These are phyloP conservation scores for Candida silvicultrix DNA, from an alignment of 805 yeast species.

Conservation along the genomic window DNA sequence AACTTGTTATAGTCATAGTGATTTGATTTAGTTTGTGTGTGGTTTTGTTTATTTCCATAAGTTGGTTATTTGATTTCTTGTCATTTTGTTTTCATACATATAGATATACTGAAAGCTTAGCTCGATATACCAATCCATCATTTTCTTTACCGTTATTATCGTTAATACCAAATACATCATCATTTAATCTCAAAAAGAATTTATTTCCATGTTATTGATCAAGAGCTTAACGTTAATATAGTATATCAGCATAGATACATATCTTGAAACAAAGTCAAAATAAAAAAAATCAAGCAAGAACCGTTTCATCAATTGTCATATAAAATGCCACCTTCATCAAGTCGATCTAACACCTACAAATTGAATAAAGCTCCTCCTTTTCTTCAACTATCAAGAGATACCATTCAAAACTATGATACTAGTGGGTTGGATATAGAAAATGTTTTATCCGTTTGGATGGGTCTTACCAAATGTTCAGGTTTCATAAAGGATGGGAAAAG, in stretches of 20 bases:
- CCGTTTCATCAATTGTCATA: too few species aligned
- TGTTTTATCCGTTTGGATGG: constrained; percentile 36
- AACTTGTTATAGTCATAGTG: too few species aligned
- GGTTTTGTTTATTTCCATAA: too few species aligned
- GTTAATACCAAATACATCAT: background rate
- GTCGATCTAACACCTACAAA: background rate
- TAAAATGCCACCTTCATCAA: background rate
- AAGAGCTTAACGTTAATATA: background rate
- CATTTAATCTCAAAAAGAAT: too few species aligned
- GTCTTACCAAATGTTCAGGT: constrained; percentile 24
- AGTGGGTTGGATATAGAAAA: constrained; percentile 30
- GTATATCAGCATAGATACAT: background rate
- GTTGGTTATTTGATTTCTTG: too few species aligned
- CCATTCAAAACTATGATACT: constrained; percentile 19
- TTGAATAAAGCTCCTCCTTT: constrained; percentile 22
- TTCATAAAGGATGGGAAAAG: constrained; percentile 24
- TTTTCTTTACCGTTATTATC: too few species aligned
- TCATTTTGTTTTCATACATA: too few species aligned
- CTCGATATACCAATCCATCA: too few species aligned
- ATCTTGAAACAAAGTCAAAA: too few species aligned
- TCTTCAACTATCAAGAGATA: constrained; percentile 21
- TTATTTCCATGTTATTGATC: background rate
- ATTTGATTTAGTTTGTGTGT: too few species aligned
- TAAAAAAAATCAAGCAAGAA: too few species aligned
- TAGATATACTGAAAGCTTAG: too few species aligned